These are phyloP conservation scores for Diplodia intermedia DNA, from an alignment of 2,329 filamentous ascomycete genomes.

Conservation along the genomic window DNA sequence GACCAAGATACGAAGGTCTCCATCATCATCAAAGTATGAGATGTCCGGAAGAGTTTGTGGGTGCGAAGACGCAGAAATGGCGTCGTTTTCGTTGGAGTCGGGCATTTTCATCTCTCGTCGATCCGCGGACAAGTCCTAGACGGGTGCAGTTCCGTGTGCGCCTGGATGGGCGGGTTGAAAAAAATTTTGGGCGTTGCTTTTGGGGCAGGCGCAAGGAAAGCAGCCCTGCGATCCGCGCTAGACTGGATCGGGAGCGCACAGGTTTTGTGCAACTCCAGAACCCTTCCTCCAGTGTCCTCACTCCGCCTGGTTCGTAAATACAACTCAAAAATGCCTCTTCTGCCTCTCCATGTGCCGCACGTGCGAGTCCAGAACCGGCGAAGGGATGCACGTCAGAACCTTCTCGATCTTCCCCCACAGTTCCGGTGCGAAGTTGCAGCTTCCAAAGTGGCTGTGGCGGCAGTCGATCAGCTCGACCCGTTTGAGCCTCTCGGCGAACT, in stretches of 20 bases:
- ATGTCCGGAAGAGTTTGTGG: neutral
- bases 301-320: neutral
- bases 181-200: neutral
- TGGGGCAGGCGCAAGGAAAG: neutral
- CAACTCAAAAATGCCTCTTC: slow-evolving; percentile 7
- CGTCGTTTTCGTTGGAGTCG: neutral
- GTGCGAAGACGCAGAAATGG: neutral
- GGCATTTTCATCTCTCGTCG: neutral
- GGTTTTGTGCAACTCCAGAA: neutral
- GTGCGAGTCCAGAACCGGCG: neutral
- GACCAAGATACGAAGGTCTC: neutral
- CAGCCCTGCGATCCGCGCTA: neutral
- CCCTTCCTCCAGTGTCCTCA: neutral
- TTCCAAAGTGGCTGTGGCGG: neutral
- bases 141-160: no score
- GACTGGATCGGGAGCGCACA: neutral
- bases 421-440: slow-evolving; percentile 1
- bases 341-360: slow-evolving; percentile 4
- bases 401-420: neutral
- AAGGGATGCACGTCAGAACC: neutral
- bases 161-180: neutral
- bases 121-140: neutral
- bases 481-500: neutral
- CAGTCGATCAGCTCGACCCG: neutral
- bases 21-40: neutral